Conservation (phyloP, 208 protist genomes). For the Naegleria fowleri region DNA sequence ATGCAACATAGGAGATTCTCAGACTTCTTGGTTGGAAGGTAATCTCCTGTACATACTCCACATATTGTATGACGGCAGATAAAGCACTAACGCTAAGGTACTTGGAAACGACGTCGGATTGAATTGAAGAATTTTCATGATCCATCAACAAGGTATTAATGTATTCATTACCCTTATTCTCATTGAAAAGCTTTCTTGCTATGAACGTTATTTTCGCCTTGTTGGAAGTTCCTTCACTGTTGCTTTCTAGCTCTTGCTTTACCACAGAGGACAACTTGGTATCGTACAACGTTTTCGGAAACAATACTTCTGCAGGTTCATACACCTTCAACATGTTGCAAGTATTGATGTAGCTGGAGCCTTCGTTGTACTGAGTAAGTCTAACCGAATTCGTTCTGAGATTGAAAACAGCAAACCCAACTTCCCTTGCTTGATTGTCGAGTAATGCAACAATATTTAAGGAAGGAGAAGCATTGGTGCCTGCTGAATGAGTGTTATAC, state of each 20-base stretch:
- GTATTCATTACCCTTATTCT: not conserved
- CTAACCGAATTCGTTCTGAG: not conserved
- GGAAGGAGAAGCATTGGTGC: not conserved
- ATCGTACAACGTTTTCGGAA: not conserved
- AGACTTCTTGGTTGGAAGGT: not conserved
- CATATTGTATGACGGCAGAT: not conserved
- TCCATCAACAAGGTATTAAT: not conserved
- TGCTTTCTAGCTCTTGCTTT: not conserved
- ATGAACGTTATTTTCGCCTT: not conserved
- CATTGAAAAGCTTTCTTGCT: constrained; percentile 20
- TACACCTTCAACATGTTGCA: constrained; percentile 15
- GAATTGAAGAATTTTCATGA: not conserved
- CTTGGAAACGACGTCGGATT: not conserved
- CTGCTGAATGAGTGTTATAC: not conserved
- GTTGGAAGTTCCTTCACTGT: not conserved
- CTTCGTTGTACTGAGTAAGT: not conserved
- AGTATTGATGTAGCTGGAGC: not conserved
- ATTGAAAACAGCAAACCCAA: not conserved
- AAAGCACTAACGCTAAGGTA: not conserved
- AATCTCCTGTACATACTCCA: not conserved
- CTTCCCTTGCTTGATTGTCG: constrained; percentile 6
- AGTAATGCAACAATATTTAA: not conserved
- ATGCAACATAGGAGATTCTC: not conserved
- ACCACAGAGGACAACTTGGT: not conserved
- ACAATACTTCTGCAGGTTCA: not conserved